A percentile compares a stretch with the other conserved stretches of the same genome.
Evolutionary conservation across 441 rosid species (phyloP).

Genomic region (Cnidoscolus chayamansa): DNA sequence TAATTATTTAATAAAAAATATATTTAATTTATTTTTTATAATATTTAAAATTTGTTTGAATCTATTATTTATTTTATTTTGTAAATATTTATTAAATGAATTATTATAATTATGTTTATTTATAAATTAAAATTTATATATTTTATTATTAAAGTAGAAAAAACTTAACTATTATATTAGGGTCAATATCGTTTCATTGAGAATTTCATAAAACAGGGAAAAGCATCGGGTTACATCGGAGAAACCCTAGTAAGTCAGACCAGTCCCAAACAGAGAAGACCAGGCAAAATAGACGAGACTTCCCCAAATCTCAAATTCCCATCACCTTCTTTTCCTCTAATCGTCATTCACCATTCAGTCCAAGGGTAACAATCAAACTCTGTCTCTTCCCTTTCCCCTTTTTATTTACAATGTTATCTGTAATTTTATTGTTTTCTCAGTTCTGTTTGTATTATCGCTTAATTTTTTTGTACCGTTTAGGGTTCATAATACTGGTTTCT

Average conservation of each 20-base stretch:
- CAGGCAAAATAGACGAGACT: background rate
- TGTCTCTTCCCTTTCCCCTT: background rate
- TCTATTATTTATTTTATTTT: too few species aligned
- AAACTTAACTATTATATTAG: too few species aligned
- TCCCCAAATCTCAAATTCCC: background rate
- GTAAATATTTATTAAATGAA: too few species aligned
- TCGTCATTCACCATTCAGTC: background rate
- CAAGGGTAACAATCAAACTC: background rate
- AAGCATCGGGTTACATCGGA: constrained; percentile 17
- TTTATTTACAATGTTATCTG: background rate
- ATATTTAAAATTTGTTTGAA: too few species aligned
- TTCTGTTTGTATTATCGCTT: background rate
- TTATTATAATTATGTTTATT: background rate
- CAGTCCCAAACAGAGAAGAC: background rate
- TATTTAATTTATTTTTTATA: too few species aligned
- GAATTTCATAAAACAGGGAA: background rate
- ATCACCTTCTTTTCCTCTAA: background rate
- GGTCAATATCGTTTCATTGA: too few species aligned
- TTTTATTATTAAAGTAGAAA: too few species aligned
- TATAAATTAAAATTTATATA: too few species aligned
- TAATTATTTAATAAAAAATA: too few species aligned
- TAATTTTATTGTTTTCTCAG: constrained; percentile 10
- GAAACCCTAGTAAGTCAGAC: constrained; percentile 35
- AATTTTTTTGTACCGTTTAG: constrained; percentile 1
- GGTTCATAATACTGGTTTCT: constrained; percentile 16